Evolutionary conservation across 148 eudicot genomes (phyloP), one percentile per base, ranked within the genome.

Genomic region (Polygonum aviculare): DNA sequence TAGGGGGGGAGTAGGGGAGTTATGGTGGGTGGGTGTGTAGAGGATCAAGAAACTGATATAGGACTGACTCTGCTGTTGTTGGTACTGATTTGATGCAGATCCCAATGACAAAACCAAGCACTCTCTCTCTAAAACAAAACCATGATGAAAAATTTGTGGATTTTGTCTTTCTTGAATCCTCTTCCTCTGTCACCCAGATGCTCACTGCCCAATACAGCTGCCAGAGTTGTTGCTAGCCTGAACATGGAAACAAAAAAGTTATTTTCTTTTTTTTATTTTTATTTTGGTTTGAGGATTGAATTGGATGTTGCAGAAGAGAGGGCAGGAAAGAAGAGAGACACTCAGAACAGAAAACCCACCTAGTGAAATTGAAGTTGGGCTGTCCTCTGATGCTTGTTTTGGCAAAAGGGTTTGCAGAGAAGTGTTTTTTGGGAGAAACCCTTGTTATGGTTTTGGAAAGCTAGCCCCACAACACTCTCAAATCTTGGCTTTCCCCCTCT

Each of bases 181-280:
- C 16, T 59, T 7, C 71, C 71, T 67, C 72, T 67, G 72, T 67
- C 2, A 26, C 65, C 70, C 70, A 65, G 70, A 65, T 67, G 45
- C 72, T 67, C 72, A 35, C 72, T 67, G 72, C 72, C 72, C 72
- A 67, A 67, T 67, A 67, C 72, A 67, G 7, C 72, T 67, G 72
- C 72, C 72, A 67, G 10, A 67, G 40, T 3, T 4, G 40, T 3
- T 4, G 15, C 69, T 33, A 38, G 11, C 41, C 72, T 63, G 69
- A 67, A 38, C 72, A 67, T 67, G 38, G 2, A 67, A 35, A 67
- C 72, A 67, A 67, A 67, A 67, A 22, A 67, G 7, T 16, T 36
- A 36, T 0, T 26, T 26, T 26, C 1, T 1, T 26, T 26, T 26
- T 26, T 26, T 26, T 26, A 26, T 26, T 26, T 26, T 26, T 26